Base-by-base conservation (phyloP, 2,329 filamentous ascomycete species). In the Peltaster fructicola region DNA sequence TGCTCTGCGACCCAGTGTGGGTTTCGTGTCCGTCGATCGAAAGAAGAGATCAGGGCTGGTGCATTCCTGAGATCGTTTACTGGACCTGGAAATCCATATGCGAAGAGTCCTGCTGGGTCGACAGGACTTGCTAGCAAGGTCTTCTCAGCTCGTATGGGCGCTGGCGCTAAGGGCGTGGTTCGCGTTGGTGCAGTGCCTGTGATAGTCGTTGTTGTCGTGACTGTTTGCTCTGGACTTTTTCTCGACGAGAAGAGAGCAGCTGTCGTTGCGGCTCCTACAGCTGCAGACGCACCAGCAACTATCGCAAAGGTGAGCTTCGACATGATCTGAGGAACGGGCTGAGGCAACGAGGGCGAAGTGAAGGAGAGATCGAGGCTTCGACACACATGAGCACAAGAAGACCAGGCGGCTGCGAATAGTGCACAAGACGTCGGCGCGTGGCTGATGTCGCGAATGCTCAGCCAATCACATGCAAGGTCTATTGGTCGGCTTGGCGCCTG, bases 1-100 rank as follows among this genome's bases (percentile, higher is more conserved):
- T 98, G 88, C 59, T 98, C 88, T 35, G 76, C 56, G 11, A 60
- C 88, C 85, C 85, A 98, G 50, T 78, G 67, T 15, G 88, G 88
- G 55, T 98, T 98, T 47, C 84, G 72, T 20, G 72, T 75, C 33
- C 80, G 74, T 14, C 88, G 80, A 56, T 98, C 85, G 65, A 75
- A 98, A 41, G 77, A 73, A 15, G 84, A 91, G 36, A 84, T 66
- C 26, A 95, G 66, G 16, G 80, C 77, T 14, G 69, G 59, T 17
- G 81, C 74, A 27, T 65, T 65, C 27, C 82, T 73, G 20, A 91
- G 62, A 53, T 98, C 88, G 42, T 74, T 65, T 18, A 92, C 59
- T 15, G 88, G 88, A 30, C 88, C 88, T 0, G 88, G 85, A 54
- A 95, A 93, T 43, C 88, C 59, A 42, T 63, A 63, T 43, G 62